These are phyloP conservation scores for Arthrobotrys megalospora DNA, from an alignment of 2,329 filamentous ascomycete species.

Conservation along the genomic window DNA sequence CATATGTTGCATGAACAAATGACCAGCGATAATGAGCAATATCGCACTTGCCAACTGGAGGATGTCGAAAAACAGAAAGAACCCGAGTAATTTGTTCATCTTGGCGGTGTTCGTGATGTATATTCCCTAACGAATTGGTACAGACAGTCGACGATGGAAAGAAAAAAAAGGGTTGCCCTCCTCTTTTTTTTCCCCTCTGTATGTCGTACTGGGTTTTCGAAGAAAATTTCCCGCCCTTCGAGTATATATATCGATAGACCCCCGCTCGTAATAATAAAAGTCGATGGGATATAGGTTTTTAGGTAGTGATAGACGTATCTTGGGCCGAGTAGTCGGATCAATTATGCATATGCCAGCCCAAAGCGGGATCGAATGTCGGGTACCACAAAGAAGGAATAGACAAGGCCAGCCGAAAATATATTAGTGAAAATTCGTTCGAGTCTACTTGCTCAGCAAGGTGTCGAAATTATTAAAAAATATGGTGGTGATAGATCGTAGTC, in stretches of 20 bases:
- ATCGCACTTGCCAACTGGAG: conserved; percentile 72
- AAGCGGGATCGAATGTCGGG: conserved; percentile 31
- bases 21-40: conserved; percentile 72
- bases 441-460: conserved; percentile 59
- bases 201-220: conserved; percentile 15
- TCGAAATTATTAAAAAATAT: conserved; percentile 38
- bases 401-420: conserved; percentile 53
- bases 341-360: conserved; percentile 42
- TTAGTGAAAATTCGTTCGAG: conserved; percentile 46
- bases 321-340: conserved; percentile 42
- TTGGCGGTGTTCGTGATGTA: conserved; percentile 44
- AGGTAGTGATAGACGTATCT: conserved; percentile 54
- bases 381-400: conserved; percentile 41
- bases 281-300: conserved; percentile 20
- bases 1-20: conserved; percentile 69
- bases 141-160: conserved; percentile 3
- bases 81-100: conserved; percentile 58
- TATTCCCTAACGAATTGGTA: conserved; percentile 12
- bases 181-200: conserved; percentile 20
- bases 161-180: conserved; percentile 31
- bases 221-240: conserved; percentile 26
- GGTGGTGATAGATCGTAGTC: conserved; percentile 23
- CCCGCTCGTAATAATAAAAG: conserved; percentile 10
- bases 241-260: conserved; percentile 36
- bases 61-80: conserved; percentile 71